Conservation (phyloP, 2,329 filamentous ascomycete species). For the Nannizziopsis arthrosporioides region DNA sequence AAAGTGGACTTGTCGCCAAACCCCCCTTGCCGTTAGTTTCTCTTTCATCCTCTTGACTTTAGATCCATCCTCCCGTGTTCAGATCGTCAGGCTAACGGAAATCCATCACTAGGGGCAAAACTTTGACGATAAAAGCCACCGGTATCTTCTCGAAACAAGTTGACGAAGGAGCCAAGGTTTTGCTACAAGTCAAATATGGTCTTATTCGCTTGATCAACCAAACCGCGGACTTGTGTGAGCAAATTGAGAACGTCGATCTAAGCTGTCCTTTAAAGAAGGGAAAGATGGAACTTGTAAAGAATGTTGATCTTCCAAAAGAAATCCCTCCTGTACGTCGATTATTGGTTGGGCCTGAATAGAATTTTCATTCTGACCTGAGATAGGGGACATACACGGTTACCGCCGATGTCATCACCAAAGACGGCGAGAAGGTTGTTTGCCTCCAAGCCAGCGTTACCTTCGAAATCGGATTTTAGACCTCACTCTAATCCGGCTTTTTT, state of each 20-base stretch:
- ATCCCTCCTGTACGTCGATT: slow-evolving; percentile 67
- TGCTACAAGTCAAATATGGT: slow-evolving; percentile 83
- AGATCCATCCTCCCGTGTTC: no score
- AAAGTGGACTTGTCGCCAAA: slow-evolving; percentile 74
- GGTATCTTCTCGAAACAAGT: slow-evolving; percentile 65
- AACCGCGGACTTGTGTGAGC: slow-evolving; percentile 73
- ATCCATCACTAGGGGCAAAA: slow-evolving; percentile 51
- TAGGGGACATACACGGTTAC: slow-evolving; percentile 83
- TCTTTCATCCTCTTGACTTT: slow-evolving; percentile 2
- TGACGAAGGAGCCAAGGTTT: slow-evolving; percentile 66
- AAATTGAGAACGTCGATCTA: slow-evolving; percentile 76
- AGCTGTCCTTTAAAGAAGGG: slow-evolving; percentile 80
- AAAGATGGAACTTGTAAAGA: slow-evolving; percentile 59
- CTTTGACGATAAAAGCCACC: slow-evolving; percentile 64
- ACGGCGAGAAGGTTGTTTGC: slow-evolving; percentile 71
- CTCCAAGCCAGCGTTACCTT: slow-evolving; percentile 48
- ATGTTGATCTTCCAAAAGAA: slow-evolving; percentile 70
- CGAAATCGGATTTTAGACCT: background rate
- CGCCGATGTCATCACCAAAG: slow-evolving; percentile 68
- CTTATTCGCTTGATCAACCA: slow-evolving; percentile 79
- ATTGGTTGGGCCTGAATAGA: background rate
- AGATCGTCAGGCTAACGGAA: slow-evolving; percentile 21
- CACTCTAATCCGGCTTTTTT: no score
- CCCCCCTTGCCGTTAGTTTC: slow-evolving; percentile 68
- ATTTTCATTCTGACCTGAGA: background rate